Percentiles rank a stretch among this genome's conserved stretches.
These are phyloP conservation scores for Lachancea dasiensis DNA, from an alignment of 805 yeast species.

Conservation along the genomic window DNA sequence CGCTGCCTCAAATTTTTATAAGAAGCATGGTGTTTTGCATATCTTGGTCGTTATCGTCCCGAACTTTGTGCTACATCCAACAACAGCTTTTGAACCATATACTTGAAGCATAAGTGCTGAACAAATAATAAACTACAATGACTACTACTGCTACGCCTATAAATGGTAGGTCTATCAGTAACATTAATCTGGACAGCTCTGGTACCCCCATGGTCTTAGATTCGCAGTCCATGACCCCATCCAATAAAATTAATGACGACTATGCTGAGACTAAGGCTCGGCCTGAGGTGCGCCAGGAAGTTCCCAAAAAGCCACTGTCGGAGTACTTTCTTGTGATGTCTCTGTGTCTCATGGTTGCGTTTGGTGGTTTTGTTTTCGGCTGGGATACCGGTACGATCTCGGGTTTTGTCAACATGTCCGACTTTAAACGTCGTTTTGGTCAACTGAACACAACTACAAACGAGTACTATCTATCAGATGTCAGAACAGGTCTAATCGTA, in stretches of 20 bases:
- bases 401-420: conserved; percentile 57
- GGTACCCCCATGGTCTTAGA: conserved; percentile 3
- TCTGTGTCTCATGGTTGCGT: conserved; percentile 17
- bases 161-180: conserved; percentile 3
- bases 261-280: conserved; percentile 11
- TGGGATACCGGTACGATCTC: conserved; percentile 77
- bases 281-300: conserved; percentile 9
- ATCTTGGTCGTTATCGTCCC: too few relatives aligned
- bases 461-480: conserved; percentile 41
- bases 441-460: conserved; percentile 36
- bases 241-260: conserved; percentile 11
- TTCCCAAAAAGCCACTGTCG: conserved; percentile 28
- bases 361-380: conserved; percentile 46
- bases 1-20: not conserved
- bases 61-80: too few relatives aligned
- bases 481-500: conserved; percentile 52
- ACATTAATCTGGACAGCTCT: conserved; percentile 1
- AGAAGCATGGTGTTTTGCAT: not conserved
- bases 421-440: conserved; percentile 56
- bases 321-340: conserved; percentile 28
- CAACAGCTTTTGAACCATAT: too few relatives aligned
- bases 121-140: not conserved
- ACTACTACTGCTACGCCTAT: conserved; percentile 6
- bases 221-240: conserved; percentile 14
- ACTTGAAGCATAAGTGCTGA: too few relatives aligned